Evolutionary conservation across 768 basidiomycete genomes (phyloP).

Genomic region (Boletus insuetus): DNA sequence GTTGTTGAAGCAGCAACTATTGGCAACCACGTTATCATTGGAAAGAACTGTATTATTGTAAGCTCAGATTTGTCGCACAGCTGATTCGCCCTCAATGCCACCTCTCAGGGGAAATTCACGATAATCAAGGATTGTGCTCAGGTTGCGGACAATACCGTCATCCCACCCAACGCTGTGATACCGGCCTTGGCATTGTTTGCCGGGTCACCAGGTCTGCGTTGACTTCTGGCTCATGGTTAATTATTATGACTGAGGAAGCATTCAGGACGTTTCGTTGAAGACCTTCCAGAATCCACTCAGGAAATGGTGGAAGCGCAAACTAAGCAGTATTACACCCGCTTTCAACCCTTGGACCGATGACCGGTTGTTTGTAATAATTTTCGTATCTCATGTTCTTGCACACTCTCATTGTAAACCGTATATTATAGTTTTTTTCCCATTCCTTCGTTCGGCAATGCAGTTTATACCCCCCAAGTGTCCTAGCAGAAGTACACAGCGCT

Average conservation of each 20-base stretch:
- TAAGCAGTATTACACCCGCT: slow-evolving; percentile 82
- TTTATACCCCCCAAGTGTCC: background rate
- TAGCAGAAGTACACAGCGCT: background rate
- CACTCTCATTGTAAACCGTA: slow-evolving; percentile 5
- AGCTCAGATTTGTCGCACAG: slow-evolving; percentile 26
- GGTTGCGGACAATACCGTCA: slow-evolving; percentile 84
- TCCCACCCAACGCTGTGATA: slow-evolving; percentile 91
- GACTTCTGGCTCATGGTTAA: background rate
- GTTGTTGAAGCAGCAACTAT: slow-evolving; percentile 95
- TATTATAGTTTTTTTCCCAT: background rate
- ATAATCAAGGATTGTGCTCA: slow-evolving; percentile 95
- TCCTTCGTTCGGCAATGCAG: background rate
- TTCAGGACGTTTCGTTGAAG: slow-evolving; percentile 74
- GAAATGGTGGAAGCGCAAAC: slow-evolving; percentile 85
- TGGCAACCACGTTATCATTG: slow-evolving; percentile 92
- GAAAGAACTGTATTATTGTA: slow-evolving; percentile 93
- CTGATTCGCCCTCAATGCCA: background rate
- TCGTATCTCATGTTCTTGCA: background rate
- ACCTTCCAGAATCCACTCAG: slow-evolving; percentile 91
- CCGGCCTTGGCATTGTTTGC: slow-evolving; percentile 83
- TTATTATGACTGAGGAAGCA: slow-evolving; percentile 2
- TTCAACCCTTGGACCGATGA: slow-evolving; percentile 57
- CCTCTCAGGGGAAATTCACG: slow-evolving; percentile 82
- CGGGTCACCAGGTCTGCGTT: slow-evolving; percentile 79
- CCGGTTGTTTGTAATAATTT: background rate